Evolutionary conservation across 2,329 filamentous ascomycete genomes (phyloP).

Genomic region (Sporothrix phasma): DNA sequence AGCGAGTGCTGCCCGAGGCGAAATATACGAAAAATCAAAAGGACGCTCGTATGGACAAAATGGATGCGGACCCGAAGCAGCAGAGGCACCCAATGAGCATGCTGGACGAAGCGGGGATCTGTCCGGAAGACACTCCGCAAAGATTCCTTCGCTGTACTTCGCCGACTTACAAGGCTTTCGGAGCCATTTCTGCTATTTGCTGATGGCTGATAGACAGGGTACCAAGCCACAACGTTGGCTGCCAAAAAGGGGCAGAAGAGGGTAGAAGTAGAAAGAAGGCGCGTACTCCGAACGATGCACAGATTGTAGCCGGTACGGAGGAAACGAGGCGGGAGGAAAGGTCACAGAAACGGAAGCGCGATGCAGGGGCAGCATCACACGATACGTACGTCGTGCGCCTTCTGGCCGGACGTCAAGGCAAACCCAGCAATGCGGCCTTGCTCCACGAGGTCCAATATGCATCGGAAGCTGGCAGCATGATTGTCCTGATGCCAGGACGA

Average conservation of each 20-base stretch:
- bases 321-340: not conserved
- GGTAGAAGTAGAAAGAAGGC: not conserved
- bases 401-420: not conserved
- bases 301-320: too few species aligned
- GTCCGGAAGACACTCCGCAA: not conserved
- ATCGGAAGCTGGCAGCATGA: not conserved
- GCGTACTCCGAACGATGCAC: too few species aligned
- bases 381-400: not conserved
- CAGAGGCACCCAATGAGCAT: not conserved
- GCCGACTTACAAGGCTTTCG: not conserved
- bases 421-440: too few species aligned
- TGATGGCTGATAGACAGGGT: not conserved
- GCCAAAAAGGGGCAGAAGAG: not conserved
- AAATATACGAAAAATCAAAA: not conserved
- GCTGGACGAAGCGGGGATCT: not conserved
- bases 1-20: not conserved
- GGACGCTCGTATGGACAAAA: too few species aligned
- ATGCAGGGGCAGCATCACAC: not conserved
- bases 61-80: too few species aligned
- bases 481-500: too few species aligned
- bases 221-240: not conserved
- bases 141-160: not conserved
- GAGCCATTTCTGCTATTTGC: not conserved
- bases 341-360: not conserved
- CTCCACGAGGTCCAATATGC: not conserved